phyloP scores from a whole-genome alignment of 768 basidiomycete genomes.

The Suillus tomentosus region DNA sequence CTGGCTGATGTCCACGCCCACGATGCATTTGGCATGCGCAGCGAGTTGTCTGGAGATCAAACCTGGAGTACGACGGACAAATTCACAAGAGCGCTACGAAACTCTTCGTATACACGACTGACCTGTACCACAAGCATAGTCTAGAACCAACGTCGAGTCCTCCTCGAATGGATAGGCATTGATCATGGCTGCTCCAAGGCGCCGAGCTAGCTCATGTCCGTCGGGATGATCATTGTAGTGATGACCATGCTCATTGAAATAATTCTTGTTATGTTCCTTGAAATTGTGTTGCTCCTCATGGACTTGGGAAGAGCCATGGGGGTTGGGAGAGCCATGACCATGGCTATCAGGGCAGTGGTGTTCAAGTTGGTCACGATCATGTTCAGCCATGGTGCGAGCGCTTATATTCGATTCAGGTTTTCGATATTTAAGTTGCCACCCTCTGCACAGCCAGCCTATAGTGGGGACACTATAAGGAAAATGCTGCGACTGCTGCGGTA shows the following conservation, averaged over 20 bases:
- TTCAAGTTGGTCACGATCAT: constrained; percentile 4
- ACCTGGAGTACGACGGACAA: constrained; percentile 40
- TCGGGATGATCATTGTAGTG: constrained; percentile 28
- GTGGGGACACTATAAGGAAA: too few relatives aligned
- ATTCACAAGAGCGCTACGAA: neutral
- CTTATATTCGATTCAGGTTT: neutral
- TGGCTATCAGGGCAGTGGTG: neutral
- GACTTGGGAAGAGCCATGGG: neutral
- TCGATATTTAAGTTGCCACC: neutral
- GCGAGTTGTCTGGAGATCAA: constrained; percentile 62
- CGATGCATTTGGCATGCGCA: constrained; percentile 57
- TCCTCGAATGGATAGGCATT: constrained; percentile 51
- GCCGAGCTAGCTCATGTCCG: constrained; percentile 23
- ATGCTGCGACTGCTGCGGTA: too few relatives aligned
- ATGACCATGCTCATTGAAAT: constrained; percentile 29
- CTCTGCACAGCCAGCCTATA: neutral
- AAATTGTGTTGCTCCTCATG: constrained; percentile 9
- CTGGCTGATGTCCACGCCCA: constrained; percentile 79
- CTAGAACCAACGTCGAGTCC: constrained; percentile 59
- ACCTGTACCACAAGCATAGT: constrained; percentile 80
- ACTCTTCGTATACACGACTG: constrained; percentile 11
- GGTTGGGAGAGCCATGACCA: neutral
- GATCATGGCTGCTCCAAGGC: constrained; percentile 31
- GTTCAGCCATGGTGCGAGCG: constrained; percentile 6
- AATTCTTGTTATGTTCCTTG: constrained; percentile 26